Evolutionary conservation across 805 yeast species (phyloP).

Genomic region (Pichia nanzhaoensis): DNA sequence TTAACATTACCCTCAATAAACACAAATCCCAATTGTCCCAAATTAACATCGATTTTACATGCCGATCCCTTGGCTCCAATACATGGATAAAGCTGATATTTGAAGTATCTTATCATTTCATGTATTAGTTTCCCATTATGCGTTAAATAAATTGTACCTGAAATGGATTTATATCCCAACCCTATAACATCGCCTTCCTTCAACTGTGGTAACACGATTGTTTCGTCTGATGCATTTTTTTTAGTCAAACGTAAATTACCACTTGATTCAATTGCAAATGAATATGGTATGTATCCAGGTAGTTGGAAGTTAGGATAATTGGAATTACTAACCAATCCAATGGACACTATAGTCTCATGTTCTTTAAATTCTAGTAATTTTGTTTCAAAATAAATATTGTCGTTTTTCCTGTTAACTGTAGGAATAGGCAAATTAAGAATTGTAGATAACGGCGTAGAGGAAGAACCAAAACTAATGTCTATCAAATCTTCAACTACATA

Average conservation of each 20-base stretch:
- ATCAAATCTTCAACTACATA: conserved; percentile 28
- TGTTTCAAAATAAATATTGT: conserved; percentile 62
- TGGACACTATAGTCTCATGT: conserved; percentile 46
- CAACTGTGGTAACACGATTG: conserved; percentile 43
- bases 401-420: conserved; percentile 33
- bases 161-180: conserved; percentile 41
- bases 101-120: conserved; percentile 45
- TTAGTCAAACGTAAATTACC: conserved; percentile 54
- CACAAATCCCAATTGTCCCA: conserved; percentile 87
- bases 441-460: conserved; percentile 14
- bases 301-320: conserved; percentile 61
- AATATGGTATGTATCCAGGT: conserved; percentile 67
- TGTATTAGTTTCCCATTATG: conserved; percentile 48
- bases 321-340: conserved; percentile 67
- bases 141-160: conserved; percentile 47
- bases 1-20: conserved; percentile 79
- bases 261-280: conserved; percentile 66
- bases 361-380: conserved; percentile 38
- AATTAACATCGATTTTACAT: conserved; percentile 51
- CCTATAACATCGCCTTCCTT: conserved; percentile 50
- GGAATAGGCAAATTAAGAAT: conserved; percentile 31
- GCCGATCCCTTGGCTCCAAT: conserved; percentile 41
- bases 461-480: conserved; percentile 26
- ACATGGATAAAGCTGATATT: conserved; percentile 46
- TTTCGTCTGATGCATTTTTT: conserved; percentile 25